Conservation (phyloP, 1,284 basidiomycete species). For the Malassezia equina region DNA sequence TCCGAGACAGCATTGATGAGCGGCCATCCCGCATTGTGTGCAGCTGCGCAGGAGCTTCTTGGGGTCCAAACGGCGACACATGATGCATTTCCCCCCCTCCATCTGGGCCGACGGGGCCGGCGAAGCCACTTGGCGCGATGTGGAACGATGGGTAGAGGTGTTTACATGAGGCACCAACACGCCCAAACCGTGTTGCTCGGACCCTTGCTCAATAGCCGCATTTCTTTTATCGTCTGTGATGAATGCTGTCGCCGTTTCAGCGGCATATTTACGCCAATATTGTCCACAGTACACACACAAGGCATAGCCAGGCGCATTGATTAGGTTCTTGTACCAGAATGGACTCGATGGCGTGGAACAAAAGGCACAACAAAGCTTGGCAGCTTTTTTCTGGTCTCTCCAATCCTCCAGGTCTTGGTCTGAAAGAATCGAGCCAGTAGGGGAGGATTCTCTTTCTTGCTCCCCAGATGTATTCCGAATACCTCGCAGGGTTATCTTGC, state of each 20-base stretch:
- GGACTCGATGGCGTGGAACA: slow-evolving; percentile 30
- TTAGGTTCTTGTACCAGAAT: slow-evolving; percentile 43
- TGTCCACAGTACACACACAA: slow-evolving; percentile 43
- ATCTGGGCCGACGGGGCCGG: background rate
- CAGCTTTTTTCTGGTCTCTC: background rate
- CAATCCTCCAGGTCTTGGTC: background rate
- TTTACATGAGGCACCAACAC: background rate
- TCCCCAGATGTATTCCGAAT: background rate
- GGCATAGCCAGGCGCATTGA: slow-evolving; percentile 27
- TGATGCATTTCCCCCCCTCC: slow-evolving; percentile 24
- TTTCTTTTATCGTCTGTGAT: slow-evolving; percentile 22
- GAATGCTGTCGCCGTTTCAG: slow-evolving; percentile 26
- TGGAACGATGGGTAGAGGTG: background rate
- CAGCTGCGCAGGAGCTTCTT: slow-evolving; percentile 38
- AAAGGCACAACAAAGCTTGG: slow-evolving; percentile 26
- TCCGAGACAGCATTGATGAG: slow-evolving; percentile 42
- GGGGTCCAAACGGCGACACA: slow-evolving; percentile 40
- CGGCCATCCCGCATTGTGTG: slow-evolving; percentile 35
- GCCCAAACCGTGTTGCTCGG: slow-evolving; percentile 26
- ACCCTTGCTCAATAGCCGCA: slow-evolving; percentile 36
- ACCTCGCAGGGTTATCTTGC: slow-evolving; percentile 1
- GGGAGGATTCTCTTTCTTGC: slow-evolving; percentile 8
- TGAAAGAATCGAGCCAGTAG: background rate
- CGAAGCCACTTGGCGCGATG: background rate
- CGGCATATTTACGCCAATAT: slow-evolving; percentile 46